phyloP scores from a whole-genome alignment of 805 yeast genomes.

The Myxozyma geophila region DNA sequence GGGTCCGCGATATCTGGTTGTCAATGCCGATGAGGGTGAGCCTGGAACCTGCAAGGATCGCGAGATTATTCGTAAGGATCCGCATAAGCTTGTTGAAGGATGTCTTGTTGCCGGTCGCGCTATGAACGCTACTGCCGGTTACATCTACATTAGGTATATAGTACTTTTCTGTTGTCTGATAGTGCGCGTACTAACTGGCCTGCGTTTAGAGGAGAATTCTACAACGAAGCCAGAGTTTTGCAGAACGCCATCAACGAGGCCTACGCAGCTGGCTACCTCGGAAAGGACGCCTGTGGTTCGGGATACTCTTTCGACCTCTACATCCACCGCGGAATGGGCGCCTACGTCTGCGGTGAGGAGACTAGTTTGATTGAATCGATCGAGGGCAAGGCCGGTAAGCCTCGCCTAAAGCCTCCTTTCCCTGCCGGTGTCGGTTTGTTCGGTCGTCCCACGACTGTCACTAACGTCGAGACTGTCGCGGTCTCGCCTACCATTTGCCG shows the following conservation, averaged over 20 bases:
- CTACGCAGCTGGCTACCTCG: conserved; percentile 75
- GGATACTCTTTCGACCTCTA: conserved; percentile 84
- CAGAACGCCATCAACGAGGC: conserved; percentile 89
- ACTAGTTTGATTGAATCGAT: conserved; percentile 86
- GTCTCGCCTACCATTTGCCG: conserved; percentile 89
- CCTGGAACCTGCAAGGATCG: conserved; percentile 95
- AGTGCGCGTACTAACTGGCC: too few relatives aligned
- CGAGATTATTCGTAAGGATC: conserved; percentile 88
- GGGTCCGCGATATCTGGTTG: conserved; percentile 82
- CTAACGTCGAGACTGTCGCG: conserved; percentile 89
- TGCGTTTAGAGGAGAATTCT: conserved; percentile 67
- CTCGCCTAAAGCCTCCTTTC: conserved; percentile 92
- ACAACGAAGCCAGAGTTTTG: conserved; percentile 73
- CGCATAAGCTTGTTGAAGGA: conserved; percentile 91
- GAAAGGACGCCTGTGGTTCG: conserved; percentile 84
- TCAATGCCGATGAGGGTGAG: conserved; percentile 94
- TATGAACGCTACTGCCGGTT: conserved; percentile 92
- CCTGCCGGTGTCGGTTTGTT: conserved; percentile 92
- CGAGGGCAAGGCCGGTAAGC: conserved; percentile 93
- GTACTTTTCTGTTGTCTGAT: not conserved
- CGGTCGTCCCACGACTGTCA: conserved; percentile 89
- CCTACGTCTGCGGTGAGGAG: conserved; percentile 91
- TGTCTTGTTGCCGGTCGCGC: conserved; percentile 87
- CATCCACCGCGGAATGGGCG: conserved; percentile 92
- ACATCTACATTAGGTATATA: conserved; percentile 65